phyloP scores from a whole-genome alignment of 768 basidiomycete genomes.

The Crassisporium funariophilum region DNA sequence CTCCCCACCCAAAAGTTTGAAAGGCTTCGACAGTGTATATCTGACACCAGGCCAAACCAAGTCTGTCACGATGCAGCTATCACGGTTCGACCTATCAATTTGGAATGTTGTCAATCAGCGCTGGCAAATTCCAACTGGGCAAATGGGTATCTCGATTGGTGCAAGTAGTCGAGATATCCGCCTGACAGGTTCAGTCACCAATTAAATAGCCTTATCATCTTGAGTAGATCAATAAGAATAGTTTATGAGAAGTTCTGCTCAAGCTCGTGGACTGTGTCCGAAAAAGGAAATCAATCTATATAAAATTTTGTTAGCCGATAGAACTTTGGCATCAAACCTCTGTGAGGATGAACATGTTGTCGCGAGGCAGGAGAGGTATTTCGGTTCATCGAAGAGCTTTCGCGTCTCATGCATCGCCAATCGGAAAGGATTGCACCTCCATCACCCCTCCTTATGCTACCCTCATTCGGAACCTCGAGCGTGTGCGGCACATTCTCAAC shows the following conservation, averaged over 20 bases:
- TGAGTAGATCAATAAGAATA: no score
- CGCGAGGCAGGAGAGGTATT: conserved; percentile 24
- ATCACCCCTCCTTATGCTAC: conserved; percentile 85
- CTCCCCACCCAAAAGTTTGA: conserved; percentile 51
- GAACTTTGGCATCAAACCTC: no score
- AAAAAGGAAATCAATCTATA: conserved; percentile 1
- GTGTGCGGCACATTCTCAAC: conserved; percentile 69
- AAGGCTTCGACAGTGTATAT: conserved; percentile 57
- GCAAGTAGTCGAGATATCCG: conserved; percentile 53
- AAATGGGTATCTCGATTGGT: conserved; percentile 48
- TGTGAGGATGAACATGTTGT: no score
- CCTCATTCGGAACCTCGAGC: conserved; percentile 69
- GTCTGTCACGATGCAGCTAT: conserved; percentile 48
- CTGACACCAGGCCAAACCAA: conserved; percentile 45
- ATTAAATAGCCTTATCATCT: background rate
- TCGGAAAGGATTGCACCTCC: conserved; percentile 48
- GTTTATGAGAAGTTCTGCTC: no score
- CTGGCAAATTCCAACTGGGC: conserved; percentile 57
- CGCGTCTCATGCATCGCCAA: conserved; percentile 39
- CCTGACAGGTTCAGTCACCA: no score
- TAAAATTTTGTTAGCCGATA: no score
- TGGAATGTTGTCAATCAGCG: conserved; percentile 56
- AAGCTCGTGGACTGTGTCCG: background rate
- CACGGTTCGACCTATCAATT: conserved; percentile 53
- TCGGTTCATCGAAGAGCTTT: conserved; percentile 30